Evolutionary conservation across 805 yeast genomes (phyloP), one percentile per base, ranked within the genome.

Genomic region (Myxozyma vanderwaltii): DNA sequence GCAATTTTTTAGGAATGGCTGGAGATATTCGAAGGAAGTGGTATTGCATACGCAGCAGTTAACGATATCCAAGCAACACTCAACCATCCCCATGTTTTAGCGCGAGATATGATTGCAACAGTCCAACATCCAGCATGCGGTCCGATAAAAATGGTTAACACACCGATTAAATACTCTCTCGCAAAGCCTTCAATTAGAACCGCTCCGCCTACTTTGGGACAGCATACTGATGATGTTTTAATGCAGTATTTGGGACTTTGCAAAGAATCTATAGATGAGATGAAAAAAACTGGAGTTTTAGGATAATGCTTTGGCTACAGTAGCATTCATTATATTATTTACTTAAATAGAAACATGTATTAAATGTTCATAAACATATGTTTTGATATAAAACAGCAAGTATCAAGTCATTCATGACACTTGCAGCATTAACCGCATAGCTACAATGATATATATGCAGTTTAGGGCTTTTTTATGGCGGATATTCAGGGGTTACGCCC

Each of bases 11-110:
- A 59, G 38, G 72, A 76, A 56, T 76, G 79, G 79, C 68, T 72
- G 10, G 58, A 54, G 4, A 54, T 61, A 10, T 76, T 76, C 68
- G 67, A 66, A 31, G 70, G 69, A 33, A 50, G 56, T 31, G 72
- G 72, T 38, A 71, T 76, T 59, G 76, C 79, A 10, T 75, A 69
- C 51, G 79, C 79, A 1, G 74, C 79, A 1, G 73, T 76, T 39
- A 76, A 76, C 60, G 79, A 76, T 54, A 68, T 76, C 52, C 69
- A 72, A 58, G 63, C 71, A 17, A 66, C 77, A 15, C 68, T 76
- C 17, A 68, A 68, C 46, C 75, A 72, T 55, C 72, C 71, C 23
- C 79, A 76, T 40, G 64, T 75, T 6, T 59, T 54, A 40, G 77
- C 77, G 1, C 67, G 79, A 24, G 65, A 72, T 43, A 75, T 75